Evolutionary conservation across 2,329 filamentous ascomycete species (phyloP).

Genomic region (Ascocoryne sarcoides): DNA sequence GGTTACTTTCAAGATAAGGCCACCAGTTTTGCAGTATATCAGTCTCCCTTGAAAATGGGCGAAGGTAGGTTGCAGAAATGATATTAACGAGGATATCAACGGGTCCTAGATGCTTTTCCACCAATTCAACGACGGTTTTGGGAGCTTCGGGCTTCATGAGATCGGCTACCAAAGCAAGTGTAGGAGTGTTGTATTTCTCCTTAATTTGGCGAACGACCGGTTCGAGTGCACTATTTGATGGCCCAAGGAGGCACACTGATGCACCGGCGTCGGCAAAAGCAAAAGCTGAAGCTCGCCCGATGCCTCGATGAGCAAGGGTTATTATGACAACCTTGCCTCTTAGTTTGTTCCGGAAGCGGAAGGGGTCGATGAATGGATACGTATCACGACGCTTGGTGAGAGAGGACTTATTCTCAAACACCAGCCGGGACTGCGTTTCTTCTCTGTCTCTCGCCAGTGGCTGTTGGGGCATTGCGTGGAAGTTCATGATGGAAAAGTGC

Average conservation of each 20-base stretch:
- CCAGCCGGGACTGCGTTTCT: too few relatives aligned
- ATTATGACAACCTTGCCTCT: conserved; percentile 29
- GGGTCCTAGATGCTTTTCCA: conserved; percentile 10
- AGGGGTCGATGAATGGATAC: conserved; percentile 28
- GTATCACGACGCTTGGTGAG: conserved; percentile 42
- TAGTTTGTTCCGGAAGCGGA: conserved; percentile 14
- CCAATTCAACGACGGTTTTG: conserved; percentile 4
- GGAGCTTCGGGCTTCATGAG: conserved; percentile 10
- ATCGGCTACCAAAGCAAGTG: conserved; percentile 11
- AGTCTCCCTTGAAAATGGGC: conserved; percentile 7
- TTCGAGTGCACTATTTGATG: conserved; percentile 11
- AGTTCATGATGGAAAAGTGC: too few relatives aligned
- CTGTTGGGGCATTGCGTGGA: too few relatives aligned
- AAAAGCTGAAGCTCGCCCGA: conserved; percentile 29
- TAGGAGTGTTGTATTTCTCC: conserved; percentile 13
- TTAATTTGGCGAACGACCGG: conserved; percentile 14
- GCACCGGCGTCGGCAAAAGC: conserved; percentile 30
- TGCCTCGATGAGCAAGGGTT: conserved; percentile 30
- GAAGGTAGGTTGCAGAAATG: conserved; percentile 5
- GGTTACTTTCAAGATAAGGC: conserved; percentile 6
- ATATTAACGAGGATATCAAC: conserved; percentile 18
- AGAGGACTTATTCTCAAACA: conserved; percentile 8
- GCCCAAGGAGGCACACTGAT: conserved; percentile 19
- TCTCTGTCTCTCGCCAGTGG: too few relatives aligned
- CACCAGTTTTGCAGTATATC: conserved; percentile 13